Percentiles rank a stretch among this genome's conserved stretches.
Evolutionary conservation across 345 rosid genomes (phyloP).

Genomic region (Firmiana major): DNA sequence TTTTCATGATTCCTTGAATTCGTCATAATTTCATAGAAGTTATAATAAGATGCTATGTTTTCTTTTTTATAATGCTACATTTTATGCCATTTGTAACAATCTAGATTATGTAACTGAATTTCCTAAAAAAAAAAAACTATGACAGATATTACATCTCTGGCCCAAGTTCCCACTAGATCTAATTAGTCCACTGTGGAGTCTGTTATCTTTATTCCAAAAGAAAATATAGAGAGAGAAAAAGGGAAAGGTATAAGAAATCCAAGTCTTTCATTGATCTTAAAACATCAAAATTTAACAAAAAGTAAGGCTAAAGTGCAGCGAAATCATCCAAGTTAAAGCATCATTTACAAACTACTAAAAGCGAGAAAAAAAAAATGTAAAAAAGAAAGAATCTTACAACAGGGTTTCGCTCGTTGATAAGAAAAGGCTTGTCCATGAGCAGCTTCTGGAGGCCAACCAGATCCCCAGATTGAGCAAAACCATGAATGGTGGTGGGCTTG

Average conservation of each 20-base stretch:
- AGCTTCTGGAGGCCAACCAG: slow-evolving; percentile 60
- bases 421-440: slow-evolving; percentile 61
- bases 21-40: neutral
- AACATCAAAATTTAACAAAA: neutral
- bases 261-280: neutral
- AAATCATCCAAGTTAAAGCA: neutral
- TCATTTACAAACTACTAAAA: neutral
- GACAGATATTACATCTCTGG: neutral
- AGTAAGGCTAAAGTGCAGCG: neutral
- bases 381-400: slow-evolving; percentile 47
- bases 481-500: slow-evolving; percentile 77
- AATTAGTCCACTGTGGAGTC: neutral
- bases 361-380: neutral
- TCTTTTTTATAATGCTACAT: neutral
- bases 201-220: neutral
- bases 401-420: slow-evolving; percentile 85
- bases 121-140: neutral
- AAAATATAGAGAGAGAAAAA: neutral
- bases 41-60: neutral
- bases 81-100: neutral
- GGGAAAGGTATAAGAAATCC: neutral
- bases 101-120: neutral
- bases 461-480: slow-evolving; percentile 83
- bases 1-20: neutral
- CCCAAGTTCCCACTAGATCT: neutral